These are phyloP conservation scores for Trametes cingulata DNA, from an alignment of 768 basidiomycete genomes.

Conservation along the genomic window DNA sequence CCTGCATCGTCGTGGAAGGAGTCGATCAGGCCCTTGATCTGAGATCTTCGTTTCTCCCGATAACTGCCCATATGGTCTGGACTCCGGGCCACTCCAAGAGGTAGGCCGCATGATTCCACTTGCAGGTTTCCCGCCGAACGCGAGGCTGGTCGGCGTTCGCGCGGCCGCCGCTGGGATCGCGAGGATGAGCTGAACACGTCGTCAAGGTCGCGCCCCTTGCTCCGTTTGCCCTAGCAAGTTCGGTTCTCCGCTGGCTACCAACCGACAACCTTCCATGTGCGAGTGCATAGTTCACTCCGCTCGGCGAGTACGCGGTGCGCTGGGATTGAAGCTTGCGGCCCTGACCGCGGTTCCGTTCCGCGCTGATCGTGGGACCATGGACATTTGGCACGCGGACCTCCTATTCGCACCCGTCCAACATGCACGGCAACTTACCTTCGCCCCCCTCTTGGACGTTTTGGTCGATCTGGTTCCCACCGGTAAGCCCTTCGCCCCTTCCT, in stretches of 20 bases:
- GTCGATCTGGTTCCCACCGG: background rate
- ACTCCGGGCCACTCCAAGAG: background rate
- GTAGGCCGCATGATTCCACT: background rate
- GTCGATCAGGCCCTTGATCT: conserved; percentile 15
- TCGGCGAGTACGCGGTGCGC: background rate
- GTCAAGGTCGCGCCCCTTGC: background rate
- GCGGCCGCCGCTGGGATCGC: background rate
- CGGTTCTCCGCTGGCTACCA: too few relatives aligned
- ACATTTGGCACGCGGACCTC: background rate
- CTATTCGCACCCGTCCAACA: background rate
- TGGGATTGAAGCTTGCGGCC: background rate
- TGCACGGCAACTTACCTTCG: background rate
- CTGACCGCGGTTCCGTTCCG: background rate
- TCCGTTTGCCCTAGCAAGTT: too few relatives aligned
- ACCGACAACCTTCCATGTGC: too few relatives aligned
- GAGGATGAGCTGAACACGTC: background rate
- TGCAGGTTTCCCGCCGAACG: background rate
- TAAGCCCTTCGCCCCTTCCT: background rate
- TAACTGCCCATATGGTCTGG: conserved; percentile 5
- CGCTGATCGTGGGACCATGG: background rate
- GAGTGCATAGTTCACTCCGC: background rate
- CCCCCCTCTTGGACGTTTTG: background rate
- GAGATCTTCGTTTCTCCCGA: conserved; percentile 2
- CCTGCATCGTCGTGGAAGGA: conserved; percentile 2
- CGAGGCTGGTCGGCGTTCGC: background rate